Evolutionary conservation across 495 filamentous ascomycete genomes (phyloP).

Genomic region (Diplogelasinospora grovesii): DNA sequence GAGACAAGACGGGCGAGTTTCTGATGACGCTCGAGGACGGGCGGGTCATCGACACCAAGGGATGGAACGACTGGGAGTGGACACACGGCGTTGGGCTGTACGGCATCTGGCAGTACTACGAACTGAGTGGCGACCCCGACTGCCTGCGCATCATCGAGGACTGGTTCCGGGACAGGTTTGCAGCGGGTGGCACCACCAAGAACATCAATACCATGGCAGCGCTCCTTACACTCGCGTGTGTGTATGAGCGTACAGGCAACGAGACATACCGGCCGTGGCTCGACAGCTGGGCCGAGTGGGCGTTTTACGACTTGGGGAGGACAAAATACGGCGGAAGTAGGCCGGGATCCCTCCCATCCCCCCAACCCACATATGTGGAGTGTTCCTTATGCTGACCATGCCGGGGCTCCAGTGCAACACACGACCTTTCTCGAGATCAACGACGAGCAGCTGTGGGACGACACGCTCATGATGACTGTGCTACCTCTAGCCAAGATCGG

Average conservation of each 20-base stretch:
- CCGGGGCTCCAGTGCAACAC: too few relatives aligned
- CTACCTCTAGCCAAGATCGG: conserved; percentile 72
- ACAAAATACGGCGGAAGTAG: conserved; percentile 64
- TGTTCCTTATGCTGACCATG: too few relatives aligned
- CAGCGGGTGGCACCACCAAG: conserved; percentile 63
- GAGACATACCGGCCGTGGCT: conserved; percentile 59
- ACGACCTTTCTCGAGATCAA: conserved; percentile 60
- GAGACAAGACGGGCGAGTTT: conserved; percentile 62
- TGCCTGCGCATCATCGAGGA: conserved; percentile 54
- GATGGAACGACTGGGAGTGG: conserved; percentile 76
- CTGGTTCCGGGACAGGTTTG: conserved; percentile 61
- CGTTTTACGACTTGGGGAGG: conserved; percentile 61
- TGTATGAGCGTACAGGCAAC: conserved; percentile 62
- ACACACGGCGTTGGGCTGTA: conserved; percentile 73
- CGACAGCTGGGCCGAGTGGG: conserved; percentile 71
- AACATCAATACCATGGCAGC: conserved; percentile 78
- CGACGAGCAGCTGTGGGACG: conserved; percentile 67
- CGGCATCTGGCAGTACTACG: conserved; percentile 72
- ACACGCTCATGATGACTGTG: conserved; percentile 77
- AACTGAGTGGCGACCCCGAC: conserved; percentile 48
- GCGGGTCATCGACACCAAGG: conserved; percentile 71
- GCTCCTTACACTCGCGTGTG: conserved; percentile 62
- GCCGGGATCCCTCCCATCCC: too few relatives aligned
- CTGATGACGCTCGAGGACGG: conserved; percentile 59
- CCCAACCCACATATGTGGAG: too few relatives aligned